Conservation (phyloP, 139 green algal species). For the Chlorella ohadii region DNA sequence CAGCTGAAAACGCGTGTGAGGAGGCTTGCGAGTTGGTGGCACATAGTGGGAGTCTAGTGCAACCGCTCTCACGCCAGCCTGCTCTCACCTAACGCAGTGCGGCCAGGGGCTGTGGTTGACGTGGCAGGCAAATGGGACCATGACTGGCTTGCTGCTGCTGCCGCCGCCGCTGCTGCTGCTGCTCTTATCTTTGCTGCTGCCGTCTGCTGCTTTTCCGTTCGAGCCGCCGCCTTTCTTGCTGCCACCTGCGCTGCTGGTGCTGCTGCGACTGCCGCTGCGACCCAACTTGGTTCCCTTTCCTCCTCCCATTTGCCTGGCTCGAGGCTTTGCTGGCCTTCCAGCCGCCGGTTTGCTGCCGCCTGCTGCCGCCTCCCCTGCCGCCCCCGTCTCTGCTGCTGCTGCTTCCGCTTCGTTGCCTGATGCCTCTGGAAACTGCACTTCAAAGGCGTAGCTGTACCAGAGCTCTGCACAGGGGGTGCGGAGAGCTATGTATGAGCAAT, state of each 20-base stretch:
- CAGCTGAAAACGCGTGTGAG: no score
- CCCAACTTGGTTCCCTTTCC: not conserved
- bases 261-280: not conserved
- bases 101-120: constrained; percentile 79
- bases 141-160: constrained; percentile 50
- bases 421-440: constrained; percentile 36
- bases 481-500: no score
- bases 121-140: constrained; percentile 72
- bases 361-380: not conserved
- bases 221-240: not conserved
- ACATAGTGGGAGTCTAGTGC: no score
- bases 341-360: not conserved
- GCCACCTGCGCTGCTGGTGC: not conserved
- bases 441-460: constrained; percentile 60
- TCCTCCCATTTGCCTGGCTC: not conserved
- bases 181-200: no score
- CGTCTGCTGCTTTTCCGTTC: not conserved
- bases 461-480: constrained; percentile 49
- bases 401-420: not conserved
- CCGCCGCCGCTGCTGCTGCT: not conserved
- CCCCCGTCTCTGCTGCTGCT: not conserved
- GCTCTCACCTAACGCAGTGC: constrained; percentile 61
- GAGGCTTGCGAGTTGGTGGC: no score
- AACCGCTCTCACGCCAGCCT: no score
- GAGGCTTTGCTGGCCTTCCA: not conserved